Evolutionary conservation across 2,329 filamentous ascomycete species (phyloP).

Genomic region (Ramichloridium luteum): DNA sequence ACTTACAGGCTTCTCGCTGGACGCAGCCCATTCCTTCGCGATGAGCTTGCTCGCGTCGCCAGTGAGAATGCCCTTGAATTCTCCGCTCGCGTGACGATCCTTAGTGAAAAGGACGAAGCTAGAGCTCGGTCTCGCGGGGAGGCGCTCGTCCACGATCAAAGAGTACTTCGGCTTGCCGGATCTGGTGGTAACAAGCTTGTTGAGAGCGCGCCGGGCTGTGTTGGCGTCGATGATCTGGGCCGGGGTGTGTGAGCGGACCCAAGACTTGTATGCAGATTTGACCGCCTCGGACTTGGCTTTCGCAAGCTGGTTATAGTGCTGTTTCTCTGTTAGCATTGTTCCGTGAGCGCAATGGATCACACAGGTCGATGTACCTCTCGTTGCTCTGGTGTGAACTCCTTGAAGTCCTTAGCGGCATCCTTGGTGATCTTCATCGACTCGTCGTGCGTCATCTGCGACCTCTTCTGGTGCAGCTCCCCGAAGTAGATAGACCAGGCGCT

Average conservation of each 20-base stretch:
- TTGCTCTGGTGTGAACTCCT: too few relatives aligned
- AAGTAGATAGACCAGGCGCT: neutral
- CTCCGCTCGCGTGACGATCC: conserved; percentile 36
- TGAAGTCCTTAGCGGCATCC: conserved; percentile 35
- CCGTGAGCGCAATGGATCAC: too few relatives aligned
- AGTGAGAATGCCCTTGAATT: conserved; percentile 36
- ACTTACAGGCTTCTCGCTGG: conserved; percentile 39
- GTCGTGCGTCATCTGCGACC: conserved; percentile 12
- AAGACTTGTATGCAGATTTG: conserved; percentile 36
- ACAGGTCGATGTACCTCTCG: conserved; percentile 1
- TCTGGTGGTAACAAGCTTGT: conserved; percentile 9
- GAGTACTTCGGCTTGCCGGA: conserved; percentile 6
- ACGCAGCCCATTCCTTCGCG: conserved; percentile 35
- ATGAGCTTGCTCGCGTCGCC: conserved; percentile 32
- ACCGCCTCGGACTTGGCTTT: conserved; percentile 35
- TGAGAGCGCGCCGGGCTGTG: conserved; percentile 36
- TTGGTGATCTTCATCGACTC: conserved; percentile 23
- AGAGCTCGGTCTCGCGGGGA: conserved; percentile 36
- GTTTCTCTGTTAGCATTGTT: conserved; percentile 6
- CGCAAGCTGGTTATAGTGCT: conserved; percentile 44
- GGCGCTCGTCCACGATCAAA: conserved; percentile 44
- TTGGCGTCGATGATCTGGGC: conserved; percentile 49
- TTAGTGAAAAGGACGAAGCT: conserved; percentile 31
- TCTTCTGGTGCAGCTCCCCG: neutral
- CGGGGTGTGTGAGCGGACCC: conserved; percentile 43